These are phyloP conservation scores for Termitomyces sp. DNA, from an alignment of 768 basidiomycete species.

Conservation along the genomic window DNA sequence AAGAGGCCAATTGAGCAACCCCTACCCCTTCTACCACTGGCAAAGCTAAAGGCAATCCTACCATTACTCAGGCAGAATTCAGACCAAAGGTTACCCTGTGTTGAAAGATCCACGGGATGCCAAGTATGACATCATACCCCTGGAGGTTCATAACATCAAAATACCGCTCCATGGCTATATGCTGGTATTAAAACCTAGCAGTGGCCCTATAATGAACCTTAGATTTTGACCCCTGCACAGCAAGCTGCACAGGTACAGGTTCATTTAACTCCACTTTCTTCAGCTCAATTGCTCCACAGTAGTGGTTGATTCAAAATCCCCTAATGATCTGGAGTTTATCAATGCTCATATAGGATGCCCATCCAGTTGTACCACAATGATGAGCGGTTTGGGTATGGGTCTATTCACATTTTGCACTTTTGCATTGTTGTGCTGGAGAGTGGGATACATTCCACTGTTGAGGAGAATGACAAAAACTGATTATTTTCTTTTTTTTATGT, in stretches of 20 bases:
- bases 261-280: neutral
- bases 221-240: neutral
- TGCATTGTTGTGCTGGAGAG: no score
- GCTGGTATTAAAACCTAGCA: neutral
- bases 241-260: neutral
- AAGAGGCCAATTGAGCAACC: neutral
- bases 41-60: neutral
- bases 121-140: neutral
- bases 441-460: no score
- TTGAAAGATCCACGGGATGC: neutral
- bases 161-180: neutral
- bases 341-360: no score
- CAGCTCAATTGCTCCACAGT: no score
- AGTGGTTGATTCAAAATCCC: no score
- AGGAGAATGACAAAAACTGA: no score
- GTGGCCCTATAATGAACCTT: neutral
- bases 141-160: neutral
- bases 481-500: no score
- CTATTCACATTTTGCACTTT: no score
- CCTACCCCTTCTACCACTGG: neutral
- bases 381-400: no score
- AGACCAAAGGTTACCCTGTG: neutral
- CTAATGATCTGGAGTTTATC: no score
- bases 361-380: no score
- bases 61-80: neutral